These are phyloP conservation scores for Mycosphaerella arachidis DNA, from an alignment of 2,329 filamentous ascomycete species.

Conservation along the genomic window DNA sequence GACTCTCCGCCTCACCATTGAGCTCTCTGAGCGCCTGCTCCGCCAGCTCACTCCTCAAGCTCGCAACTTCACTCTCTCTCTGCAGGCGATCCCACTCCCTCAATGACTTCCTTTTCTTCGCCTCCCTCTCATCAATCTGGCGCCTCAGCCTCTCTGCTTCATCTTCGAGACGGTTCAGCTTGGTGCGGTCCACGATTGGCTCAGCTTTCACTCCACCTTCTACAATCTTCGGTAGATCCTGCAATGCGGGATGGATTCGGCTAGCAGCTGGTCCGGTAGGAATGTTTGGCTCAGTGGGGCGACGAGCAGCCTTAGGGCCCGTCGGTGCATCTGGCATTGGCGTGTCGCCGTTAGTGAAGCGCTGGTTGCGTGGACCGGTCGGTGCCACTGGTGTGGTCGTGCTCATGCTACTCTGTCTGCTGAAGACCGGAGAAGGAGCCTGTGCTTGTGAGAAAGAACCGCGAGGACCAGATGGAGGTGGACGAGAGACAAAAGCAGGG, in stretches of 20 bases:
- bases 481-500: constrained; percentile 5
- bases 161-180: constrained; percentile 44
- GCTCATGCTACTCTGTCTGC: constrained; percentile 41
- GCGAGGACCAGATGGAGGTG: constrained; percentile 33
- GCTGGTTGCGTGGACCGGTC: constrained; percentile 46
- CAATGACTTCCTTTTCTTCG: constrained; percentile 39
- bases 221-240: constrained; percentile 42
- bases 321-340: constrained; percentile 24
- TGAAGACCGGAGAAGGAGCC: constrained; percentile 20
- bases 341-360: constrained; percentile 36
- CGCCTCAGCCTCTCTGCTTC: constrained; percentile 44
- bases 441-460: constrained; percentile 22
- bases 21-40: constrained; percentile 41
- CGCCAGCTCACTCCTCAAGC: constrained; percentile 43
- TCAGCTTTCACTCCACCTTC: constrained; percentile 42
- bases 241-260: constrained; percentile 33
- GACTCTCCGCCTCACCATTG: constrained; percentile 24
- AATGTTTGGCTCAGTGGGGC: constrained; percentile 18
- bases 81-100: constrained; percentile 45
- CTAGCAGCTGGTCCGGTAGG: constrained; percentile 8
- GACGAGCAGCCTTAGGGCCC: constrained; percentile 25
- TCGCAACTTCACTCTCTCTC: constrained; percentile 42
- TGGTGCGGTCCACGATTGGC: constrained; percentile 40
- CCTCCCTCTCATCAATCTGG: constrained; percentile 45
- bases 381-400: constrained; percentile 32